Base-by-base conservation (phyloP, 2,329 filamentous ascomycete species). In the Grosmannia penicillata region DNA sequence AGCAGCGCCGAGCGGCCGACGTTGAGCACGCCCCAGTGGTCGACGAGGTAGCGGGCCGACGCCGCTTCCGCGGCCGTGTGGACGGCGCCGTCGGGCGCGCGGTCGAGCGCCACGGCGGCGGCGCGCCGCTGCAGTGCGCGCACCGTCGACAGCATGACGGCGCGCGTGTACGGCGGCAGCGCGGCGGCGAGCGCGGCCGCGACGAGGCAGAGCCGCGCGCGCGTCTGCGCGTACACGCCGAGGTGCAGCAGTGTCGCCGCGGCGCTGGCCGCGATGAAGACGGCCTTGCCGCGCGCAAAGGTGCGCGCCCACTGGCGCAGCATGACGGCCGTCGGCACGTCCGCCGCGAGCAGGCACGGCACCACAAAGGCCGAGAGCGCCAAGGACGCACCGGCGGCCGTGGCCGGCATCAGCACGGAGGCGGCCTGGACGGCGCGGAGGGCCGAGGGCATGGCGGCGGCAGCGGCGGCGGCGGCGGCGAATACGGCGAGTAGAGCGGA, bases 21-120 rank as follows among this genome's bases (percentile, higher is more conserved):
- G 47, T 74, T 74, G 47, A 73, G 49, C 36, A 60, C 54, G 4
- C 59, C 70, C 72, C 72, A 77, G 41, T 55, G 57, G 47, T 75
- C 70, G 27, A 76, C 59, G 46, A 75, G 51, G 41, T 55, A 59
- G 52, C 71, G 68, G 8, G 42, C 31, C 28, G 41, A 41, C 59
- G 58, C 1, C 57, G 65, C 54, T 14, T 45, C 36, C 19, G 39
- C 19, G 6, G 43, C 37, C 30, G 43, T 37, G n/a, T 13, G 24
- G n/a, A 41, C 36, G 11, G 38, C 42, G 4, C 38, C 36, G 8
- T 40, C 28, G 6, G 33, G 22, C 30, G 38, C 36, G 36, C 11
- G 30, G n/a, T 15, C 21, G 11, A 6, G 10, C 15, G 55, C 53
- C 14, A 62, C 56, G 34, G 58, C 53, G 6, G 61, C 52, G 10